A percentile compares a stretch with the other conserved stretches of the same genome.
Evolutionary conservation across 108 stramenopile species (phyloP).

Genomic region (Pseudonitzschia pungens): DNA sequence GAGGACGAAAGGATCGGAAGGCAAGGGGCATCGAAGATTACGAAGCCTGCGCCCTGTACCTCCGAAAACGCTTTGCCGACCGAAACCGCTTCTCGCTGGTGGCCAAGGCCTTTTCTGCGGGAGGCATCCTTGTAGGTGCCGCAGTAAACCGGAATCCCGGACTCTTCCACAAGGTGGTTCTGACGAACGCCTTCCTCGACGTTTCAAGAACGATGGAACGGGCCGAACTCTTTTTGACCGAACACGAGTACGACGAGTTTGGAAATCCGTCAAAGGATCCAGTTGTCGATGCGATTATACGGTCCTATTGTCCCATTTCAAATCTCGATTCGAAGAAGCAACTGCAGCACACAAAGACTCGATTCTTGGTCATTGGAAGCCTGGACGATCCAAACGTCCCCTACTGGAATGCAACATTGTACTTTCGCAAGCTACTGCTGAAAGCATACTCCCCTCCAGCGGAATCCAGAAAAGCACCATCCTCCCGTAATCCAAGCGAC

Average conservation of each 20-base stretch:
- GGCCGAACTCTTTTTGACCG: conserved; percentile 49
- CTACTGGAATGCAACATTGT: conserved; percentile 46
- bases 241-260: conserved; percentile 79
- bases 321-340: conserved; percentile 23
- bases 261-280: conserved; percentile 44
- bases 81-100: conserved; percentile 22
- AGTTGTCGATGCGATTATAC: conserved; percentile 12
- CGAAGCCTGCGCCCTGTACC: conserved; percentile 51
- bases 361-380: conserved; percentile 35
- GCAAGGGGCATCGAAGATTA: conserved; percentile 46
- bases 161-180: conserved; percentile 36
- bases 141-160: conserved; percentile 46
- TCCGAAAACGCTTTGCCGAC: conserved; percentile 16
- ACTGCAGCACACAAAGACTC: neutral
- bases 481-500: neutral
- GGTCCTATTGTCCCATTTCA: conserved; percentile 41
- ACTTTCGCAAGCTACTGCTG: conserved; percentile 29
- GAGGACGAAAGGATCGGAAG: conserved; percentile 47
- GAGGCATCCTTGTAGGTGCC: conserved; percentile 57
- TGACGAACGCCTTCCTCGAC: conserved; percentile 66
- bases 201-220: conserved; percentile 52
- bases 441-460: neutral
- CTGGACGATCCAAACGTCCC: conserved; percentile 51
- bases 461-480: neutral
- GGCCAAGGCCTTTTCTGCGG: conserved; percentile 60